Evolutionary conservation across 2,329 filamentous ascomycete genomes (phyloP), one percentile per base, ranked within the genome.

Genomic region (Lachnellula hyalina): DNA sequence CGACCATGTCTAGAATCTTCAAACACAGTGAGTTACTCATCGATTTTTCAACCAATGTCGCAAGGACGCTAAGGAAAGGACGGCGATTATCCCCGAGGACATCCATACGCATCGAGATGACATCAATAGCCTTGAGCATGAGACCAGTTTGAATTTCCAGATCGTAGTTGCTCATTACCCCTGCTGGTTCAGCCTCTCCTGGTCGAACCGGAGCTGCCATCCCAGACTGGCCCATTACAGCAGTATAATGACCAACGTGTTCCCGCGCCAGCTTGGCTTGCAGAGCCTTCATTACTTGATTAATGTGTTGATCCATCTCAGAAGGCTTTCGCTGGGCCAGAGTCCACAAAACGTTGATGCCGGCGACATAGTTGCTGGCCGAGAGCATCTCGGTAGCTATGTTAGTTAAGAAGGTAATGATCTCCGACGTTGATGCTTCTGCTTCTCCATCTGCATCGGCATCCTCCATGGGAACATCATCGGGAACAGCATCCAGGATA

Each of bases 41-140:
- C 0, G 94, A 97, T 68, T 96, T 94, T 71, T 99, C 94, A 3
- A 99, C 93, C 21, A 99, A 79, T 17, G 92, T 94, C 4, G 94
- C 94, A 35, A 99, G 77, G 4, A 97, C 93, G 68, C 92, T 97
- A 1, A 99, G 81, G 75, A 97, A 99, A 0, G 94, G 93, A 46
- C 95, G 81, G 44, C 94, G 81, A 67, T 93, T 90, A 63, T 99
- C 94, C 1, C 90, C 91, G 12, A 99, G 80, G 38, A 87, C 87
- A 65, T 94, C 92, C 85, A 99, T 97, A 44, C 94, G 86, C 61
- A 91, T 81, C 1, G 94, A 90, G 21, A 96, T 89, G 55, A 96
- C 85, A 66, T 97, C 92, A 58, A 99, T 92, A 9, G 92, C 90
- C 74, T 97, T 97, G 67, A 96, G 86, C 72, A 97, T 96, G 42